A percentile compares a stretch with the other conserved stretches of the same genome.
phyloP scores from a whole-genome alignment of 2,329 filamentous ascomycete species.

The Lachnellula occidentalis region DNA sequence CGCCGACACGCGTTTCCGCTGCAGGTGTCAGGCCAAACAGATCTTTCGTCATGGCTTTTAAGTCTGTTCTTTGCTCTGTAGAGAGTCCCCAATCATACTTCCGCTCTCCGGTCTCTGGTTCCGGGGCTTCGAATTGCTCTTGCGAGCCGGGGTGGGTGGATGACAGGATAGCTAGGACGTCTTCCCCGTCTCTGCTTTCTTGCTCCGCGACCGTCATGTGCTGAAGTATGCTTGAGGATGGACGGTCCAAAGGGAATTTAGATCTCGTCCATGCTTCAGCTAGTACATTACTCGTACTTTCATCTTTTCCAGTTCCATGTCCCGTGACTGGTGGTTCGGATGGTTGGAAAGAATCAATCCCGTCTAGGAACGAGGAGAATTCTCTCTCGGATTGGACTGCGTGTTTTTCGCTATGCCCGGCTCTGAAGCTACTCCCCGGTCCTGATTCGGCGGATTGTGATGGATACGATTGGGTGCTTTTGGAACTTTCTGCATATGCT shows the following conservation, averaged over 20 bases:
- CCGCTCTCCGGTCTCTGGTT: constrained; percentile 24
- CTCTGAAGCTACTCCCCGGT: constrained; percentile 12
- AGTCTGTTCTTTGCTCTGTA: constrained; percentile 19
- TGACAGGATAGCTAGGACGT: constrained; percentile 36
- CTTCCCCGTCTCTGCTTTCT: constrained; percentile 34
- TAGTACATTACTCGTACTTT: constrained; percentile 3
- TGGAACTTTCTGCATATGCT: constrained; percentile 20
- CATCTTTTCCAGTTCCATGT: not conserved
- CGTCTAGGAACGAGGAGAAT: constrained; percentile 29
- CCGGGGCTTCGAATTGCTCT: constrained; percentile 15
- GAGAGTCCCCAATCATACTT: constrained; percentile 27
- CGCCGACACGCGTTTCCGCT: constrained; percentile 5
- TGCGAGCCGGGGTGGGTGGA: constrained; percentile 19
- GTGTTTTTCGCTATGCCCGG: constrained; percentile 23
- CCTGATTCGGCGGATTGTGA: not conserved
- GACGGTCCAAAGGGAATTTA: not conserved
- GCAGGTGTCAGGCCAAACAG: constrained; percentile 17
- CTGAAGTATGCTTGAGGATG: not conserved
- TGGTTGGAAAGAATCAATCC: constrained; percentile 22
- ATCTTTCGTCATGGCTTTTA: constrained; percentile 24
- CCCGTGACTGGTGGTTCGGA: constrained; percentile 9
- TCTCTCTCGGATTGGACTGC: constrained; percentile 22
- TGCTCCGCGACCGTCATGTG: constrained; percentile 19
- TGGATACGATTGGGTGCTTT: constrained; percentile 1
- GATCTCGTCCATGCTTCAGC: constrained; percentile 20